phyloP scores from a whole-genome alignment of 164 flowering plant species.

The Pachysandra terminalis region DNA sequence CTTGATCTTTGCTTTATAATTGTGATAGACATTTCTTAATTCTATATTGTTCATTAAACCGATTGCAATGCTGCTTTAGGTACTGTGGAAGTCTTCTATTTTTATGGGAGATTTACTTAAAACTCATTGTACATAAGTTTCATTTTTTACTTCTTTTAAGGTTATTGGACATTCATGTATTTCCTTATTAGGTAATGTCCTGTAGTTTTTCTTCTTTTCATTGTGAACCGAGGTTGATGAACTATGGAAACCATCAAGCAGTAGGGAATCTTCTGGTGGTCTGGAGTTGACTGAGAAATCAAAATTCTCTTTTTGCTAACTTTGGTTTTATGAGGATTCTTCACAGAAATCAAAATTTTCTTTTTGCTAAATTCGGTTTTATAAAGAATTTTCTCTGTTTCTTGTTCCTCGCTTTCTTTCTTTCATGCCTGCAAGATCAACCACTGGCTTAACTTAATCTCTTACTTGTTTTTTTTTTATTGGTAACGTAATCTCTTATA shows the following conservation, averaged over 20 bases:
- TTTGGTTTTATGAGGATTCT: not conserved
- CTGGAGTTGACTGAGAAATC: not conserved
- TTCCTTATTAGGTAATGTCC: not conserved
- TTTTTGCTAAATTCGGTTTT: no score
- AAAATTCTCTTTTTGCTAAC: not conserved
- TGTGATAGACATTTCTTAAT: not conserved
- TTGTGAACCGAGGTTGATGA: not conserved
- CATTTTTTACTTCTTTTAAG: not conserved
- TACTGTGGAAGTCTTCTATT: not conserved
- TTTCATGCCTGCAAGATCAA: not conserved
- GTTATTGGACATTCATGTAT: not conserved
- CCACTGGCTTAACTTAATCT: not conserved
- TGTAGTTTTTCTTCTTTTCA: not conserved
- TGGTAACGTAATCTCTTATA: no score
- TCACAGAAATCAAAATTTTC: no score
- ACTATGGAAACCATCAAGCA: not conserved
- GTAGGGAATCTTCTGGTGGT: not conserved
- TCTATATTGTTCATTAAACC: not conserved
- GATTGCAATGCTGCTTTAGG: no score
- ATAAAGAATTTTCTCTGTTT: not conserved
- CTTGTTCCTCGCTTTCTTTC: not conserved
- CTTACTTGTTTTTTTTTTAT: no score
- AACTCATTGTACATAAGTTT: not conserved
- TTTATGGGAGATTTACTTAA: not conserved
- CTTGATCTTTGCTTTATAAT: not conserved